Evolutionary conservation across 2,329 filamentous ascomycete species (phyloP).

Genomic region (Aspergillus aculeatus): DNA sequence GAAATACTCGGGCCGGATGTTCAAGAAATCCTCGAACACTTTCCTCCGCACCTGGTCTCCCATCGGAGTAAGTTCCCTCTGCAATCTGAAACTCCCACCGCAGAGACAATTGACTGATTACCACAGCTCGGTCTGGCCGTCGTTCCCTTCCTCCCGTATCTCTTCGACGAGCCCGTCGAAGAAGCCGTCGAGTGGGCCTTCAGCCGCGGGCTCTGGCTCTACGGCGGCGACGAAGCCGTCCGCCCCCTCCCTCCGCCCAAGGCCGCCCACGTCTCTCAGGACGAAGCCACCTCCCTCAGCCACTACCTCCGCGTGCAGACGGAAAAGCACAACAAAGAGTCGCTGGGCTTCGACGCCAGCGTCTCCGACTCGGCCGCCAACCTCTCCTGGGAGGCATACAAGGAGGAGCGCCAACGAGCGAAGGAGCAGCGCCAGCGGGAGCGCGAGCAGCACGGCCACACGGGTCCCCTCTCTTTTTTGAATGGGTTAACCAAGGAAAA

Average conservation of each 20-base stretch:
- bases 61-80: conserved; percentile 68
- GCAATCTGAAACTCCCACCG: conserved; percentile 7
- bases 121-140: conserved; percentile 62
- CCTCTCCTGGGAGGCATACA: conserved; percentile 38
- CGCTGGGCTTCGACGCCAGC: conserved; percentile 3
- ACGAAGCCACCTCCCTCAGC: conserved; percentile 23
- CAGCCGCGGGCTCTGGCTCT: conserved; percentile 72
- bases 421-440: conserved; percentile 28
- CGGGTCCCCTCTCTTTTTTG: conserved; percentile 4
- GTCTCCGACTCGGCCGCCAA: conserved; percentile 12
- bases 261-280: conserved; percentile 5
- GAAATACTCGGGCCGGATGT: conserved; percentile 77
- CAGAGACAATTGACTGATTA: conserved; percentile 8
- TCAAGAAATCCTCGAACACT: conserved; percentile 78
- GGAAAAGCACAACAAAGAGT: conserved; percentile 13
- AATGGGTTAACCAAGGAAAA: background rate
- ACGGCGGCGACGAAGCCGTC: conserved; percentile 65
- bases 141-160: conserved; percentile 77
- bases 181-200: conserved; percentile 87
- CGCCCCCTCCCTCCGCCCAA: conserved; percentile 21
- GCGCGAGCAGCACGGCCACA: conserved; percentile 21
- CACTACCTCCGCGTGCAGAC: conserved; percentile 22
- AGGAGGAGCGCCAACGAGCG: conserved; percentile 27
- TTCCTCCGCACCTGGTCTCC: conserved; percentile 80
- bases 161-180: conserved; percentile 93